phyloP scores from a whole-genome alignment of 2,329 filamentous ascomycete species.

The Penicillium oxalicum region DNA sequence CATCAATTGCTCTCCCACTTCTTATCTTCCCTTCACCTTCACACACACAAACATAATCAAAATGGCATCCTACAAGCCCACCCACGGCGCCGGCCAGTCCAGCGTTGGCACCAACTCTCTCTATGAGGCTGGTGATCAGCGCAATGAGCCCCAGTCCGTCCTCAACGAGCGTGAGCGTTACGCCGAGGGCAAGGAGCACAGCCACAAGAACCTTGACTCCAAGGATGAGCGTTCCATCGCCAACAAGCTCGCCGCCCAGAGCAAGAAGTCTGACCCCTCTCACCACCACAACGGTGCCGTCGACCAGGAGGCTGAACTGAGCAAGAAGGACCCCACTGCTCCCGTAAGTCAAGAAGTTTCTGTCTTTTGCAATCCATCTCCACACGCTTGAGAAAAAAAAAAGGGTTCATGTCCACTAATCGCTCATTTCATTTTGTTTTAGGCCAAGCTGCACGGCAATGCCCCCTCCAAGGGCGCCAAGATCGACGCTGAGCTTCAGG shows the following conservation, averaged over 20 bases:
- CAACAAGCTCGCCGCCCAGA: conserved; percentile 38
- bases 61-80: conserved; percentile 20
- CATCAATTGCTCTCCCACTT: not conserved
- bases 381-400: no score
- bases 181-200: conserved; percentile 65
- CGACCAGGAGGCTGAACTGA: conserved; percentile 33
- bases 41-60: not conserved
- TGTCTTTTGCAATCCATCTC: no score
- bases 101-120: conserved; percentile 60
- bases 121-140: conserved; percentile 75
- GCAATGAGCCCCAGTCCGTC: conserved; percentile 53
- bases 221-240: conserved; percentile 48
- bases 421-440: no score
- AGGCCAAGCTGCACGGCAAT: conserved; percentile 44
- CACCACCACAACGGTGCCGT: conserved; percentile 23
- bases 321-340: conserved; percentile 39
- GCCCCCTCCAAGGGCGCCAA: conserved; percentile 43
- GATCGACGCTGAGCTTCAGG: conserved; percentile 42
- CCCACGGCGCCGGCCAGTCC: conserved; percentile 47
- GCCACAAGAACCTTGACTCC: conserved; percentile 63
- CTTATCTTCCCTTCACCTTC: no score
- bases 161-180: conserved; percentile 53
- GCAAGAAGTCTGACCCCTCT: conserved; percentile 22
- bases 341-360: conserved; percentile 27
- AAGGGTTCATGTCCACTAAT: no score